phyloP scores from a whole-genome alignment of 2,329 filamentous ascomycete genomes.

The Ceratocystis harringtonii region DNA sequence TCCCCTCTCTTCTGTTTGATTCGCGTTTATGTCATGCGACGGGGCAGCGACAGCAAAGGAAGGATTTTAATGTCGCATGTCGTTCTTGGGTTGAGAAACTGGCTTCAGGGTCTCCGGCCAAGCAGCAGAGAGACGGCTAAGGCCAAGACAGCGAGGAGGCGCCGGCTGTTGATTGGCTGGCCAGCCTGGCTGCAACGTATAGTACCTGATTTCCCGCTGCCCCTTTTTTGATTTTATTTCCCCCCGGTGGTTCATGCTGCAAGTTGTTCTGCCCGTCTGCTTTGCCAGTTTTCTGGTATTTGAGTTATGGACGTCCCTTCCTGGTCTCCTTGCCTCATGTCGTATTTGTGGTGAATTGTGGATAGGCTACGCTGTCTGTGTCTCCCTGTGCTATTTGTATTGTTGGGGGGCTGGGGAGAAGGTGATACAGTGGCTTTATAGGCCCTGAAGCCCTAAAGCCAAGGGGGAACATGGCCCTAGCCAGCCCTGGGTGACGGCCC shows the following conservation, averaged over 20 bases:
- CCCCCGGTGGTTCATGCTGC: too few species aligned
- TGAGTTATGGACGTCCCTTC: too few species aligned
- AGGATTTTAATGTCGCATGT: conserved; percentile 1
- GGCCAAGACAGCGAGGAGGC: neutral
- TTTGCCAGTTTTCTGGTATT: too few species aligned
- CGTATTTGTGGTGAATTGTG: too few species aligned
- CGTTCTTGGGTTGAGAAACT: neutral
- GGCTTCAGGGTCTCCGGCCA: neutral
- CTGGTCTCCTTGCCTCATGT: too few species aligned
- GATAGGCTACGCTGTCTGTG: neutral
- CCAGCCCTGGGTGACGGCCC: neutral
- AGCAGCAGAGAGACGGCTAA: neutral
- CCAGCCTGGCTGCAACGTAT: too few species aligned
- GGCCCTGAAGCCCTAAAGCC: neutral
- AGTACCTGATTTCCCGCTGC: neutral
- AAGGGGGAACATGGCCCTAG: neutral
- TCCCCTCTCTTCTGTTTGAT: neutral
- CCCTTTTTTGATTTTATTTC: neutral
- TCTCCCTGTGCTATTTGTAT: neutral
- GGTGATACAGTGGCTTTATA: neutral
- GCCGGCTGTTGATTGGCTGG: neutral
- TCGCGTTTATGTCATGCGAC: conserved; percentile 1
- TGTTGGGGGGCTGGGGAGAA: neutral
- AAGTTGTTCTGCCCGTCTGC: too few species aligned
- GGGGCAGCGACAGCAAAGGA: neutral